Percentiles rank a stretch among this genome's conserved stretches.
These are phyloP conservation scores for Mortierella sp. DNA, from an alignment of 371 early-diverging fungal species.

Conservation along the genomic window DNA sequence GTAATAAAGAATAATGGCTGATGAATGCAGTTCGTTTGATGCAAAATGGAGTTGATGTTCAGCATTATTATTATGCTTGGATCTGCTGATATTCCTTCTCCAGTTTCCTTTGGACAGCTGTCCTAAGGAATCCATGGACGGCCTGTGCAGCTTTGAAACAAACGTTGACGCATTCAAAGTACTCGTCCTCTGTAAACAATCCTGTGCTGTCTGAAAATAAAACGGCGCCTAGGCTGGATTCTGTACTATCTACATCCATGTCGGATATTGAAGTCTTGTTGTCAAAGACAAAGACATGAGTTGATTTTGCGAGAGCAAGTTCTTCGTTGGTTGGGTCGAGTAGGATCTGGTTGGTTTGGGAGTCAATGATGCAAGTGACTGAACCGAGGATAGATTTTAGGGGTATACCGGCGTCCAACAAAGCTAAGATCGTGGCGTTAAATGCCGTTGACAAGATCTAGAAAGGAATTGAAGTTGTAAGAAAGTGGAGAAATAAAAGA, in stretches of 20 bases:
- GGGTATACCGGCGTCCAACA: slow-evolving; percentile 94
- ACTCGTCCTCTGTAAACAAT: slow-evolving; percentile 75
- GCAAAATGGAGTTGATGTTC: background rate
- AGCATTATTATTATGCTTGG: slow-evolving; percentile 60
- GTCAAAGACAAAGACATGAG: slow-evolving; percentile 90
- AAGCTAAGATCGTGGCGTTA: slow-evolving; percentile 87
- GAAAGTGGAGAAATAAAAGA: slow-evolving; percentile 77
- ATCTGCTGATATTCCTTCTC: slow-evolving; percentile 68
- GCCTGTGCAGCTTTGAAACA: slow-evolving; percentile 64
- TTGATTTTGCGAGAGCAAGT: slow-evolving; percentile 75
- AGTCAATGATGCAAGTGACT: slow-evolving; percentile 77
- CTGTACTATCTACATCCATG: slow-evolving; percentile 14
- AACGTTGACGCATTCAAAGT: slow-evolving; percentile 63
- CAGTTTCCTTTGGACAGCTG: slow-evolving; percentile 68
- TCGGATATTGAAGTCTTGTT: slow-evolving; percentile 53
- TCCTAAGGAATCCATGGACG: slow-evolving; percentile 69
- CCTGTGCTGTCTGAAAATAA: slow-evolving; percentile 78
- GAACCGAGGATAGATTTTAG: slow-evolving; percentile 79
- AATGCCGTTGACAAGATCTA: slow-evolving; percentile 82
- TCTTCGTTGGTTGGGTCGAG: slow-evolving; percentile 88
- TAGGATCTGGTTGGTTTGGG: slow-evolving; percentile 67
- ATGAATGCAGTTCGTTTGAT: background rate
- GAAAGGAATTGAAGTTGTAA: slow-evolving; percentile 62
- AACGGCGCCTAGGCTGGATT: slow-evolving; percentile 21
- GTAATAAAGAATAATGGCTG: background rate